Evolutionary conservation across 2,329 filamentous ascomycete species (phyloP).

Genomic region (Calonectria henricotiae): DNA sequence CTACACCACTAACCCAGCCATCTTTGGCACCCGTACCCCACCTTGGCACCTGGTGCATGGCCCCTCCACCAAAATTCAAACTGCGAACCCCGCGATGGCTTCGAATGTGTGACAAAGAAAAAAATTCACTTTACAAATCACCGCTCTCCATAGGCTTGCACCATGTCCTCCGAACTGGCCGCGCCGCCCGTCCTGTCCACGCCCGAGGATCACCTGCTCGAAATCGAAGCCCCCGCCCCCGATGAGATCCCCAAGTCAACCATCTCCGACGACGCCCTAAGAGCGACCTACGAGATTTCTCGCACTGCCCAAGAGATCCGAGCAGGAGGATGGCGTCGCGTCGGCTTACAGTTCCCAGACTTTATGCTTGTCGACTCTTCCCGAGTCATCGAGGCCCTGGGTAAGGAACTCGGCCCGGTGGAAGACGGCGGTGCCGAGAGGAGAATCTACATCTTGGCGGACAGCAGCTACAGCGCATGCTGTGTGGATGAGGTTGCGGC

Average conservation of each 20-base stretch:
- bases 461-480: constrained; percentile 97
- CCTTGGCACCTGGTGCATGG: constrained; percentile 49
- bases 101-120: constrained; percentile 40
- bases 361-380: constrained; percentile 91
- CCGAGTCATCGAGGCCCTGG: constrained; percentile 78
- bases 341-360: constrained; percentile 97
- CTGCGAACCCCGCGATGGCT: constrained; percentile 46
- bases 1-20: neutral
- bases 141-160: constrained; percentile 27
- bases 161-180: constrained; percentile 67
- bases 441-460: constrained; percentile 87
- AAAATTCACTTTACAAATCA: constrained; percentile 28
- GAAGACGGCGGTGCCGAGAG: constrained; percentile 42
- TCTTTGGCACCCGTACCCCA: constrained; percentile 52
- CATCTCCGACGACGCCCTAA: constrained; percentile 78
- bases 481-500: constrained; percentile 98
- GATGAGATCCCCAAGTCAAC: constrained; percentile 55
- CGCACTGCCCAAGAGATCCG: constrained; percentile 84
- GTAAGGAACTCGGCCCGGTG: constrained; percentile 47
- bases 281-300: constrained; percentile 86
- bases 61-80: constrained; percentile 38
- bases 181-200: constrained; percentile 76
- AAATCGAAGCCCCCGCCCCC: constrained; percentile 70
- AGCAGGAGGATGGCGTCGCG: constrained; percentile 79
- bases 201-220: constrained; percentile 73